Conservation (phyloP, 257 asterid genomes). For the Gentiana dahurica region DNA sequence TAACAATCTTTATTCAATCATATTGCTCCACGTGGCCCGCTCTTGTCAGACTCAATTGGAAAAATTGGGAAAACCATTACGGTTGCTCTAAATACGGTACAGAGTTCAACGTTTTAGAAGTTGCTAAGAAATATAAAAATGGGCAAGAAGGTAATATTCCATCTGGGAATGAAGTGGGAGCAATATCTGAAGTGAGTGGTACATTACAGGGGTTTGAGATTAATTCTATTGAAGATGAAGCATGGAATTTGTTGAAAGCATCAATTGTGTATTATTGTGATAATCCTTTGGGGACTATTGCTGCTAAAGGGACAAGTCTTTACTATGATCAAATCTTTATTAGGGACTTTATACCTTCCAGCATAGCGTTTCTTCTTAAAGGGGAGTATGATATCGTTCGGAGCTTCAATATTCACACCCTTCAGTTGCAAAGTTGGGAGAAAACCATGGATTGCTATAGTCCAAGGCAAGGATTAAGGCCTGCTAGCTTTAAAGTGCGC, state of each 20-base stretch:
- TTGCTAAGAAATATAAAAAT: conserved; percentile 14
- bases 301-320: conserved; percentile 85
- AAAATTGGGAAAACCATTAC: too few relatives aligned
- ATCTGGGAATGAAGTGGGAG: conserved; percentile 22
- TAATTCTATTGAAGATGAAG: conserved; percentile 72
- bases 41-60: too few relatives aligned
- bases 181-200: conserved; percentile 23
- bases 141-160: conserved; percentile 19
- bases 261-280: conserved; percentile 74
- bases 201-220: conserved; percentile 21
- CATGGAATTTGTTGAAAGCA: conserved; percentile 66
- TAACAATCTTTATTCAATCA: too few relatives aligned
- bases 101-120: background rate
- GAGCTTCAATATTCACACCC: conserved; percentile 76
- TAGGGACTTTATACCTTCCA: conserved; percentile 87
- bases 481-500: conserved; percentile 91
- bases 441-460: conserved; percentile 92
- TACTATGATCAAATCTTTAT: conserved; percentile 91
- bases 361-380: conserved; percentile 73
- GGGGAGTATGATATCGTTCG: conserved; percentile 85
- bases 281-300: conserved; percentile 74
- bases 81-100: too few relatives aligned
- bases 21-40: too few relatives aligned
- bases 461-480: conserved; percentile 96
- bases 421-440: conserved; percentile 98